Evolutionary conservation across 257 asterid genomes (phyloP).

Genomic region (Hygrophila difformis): DNA sequence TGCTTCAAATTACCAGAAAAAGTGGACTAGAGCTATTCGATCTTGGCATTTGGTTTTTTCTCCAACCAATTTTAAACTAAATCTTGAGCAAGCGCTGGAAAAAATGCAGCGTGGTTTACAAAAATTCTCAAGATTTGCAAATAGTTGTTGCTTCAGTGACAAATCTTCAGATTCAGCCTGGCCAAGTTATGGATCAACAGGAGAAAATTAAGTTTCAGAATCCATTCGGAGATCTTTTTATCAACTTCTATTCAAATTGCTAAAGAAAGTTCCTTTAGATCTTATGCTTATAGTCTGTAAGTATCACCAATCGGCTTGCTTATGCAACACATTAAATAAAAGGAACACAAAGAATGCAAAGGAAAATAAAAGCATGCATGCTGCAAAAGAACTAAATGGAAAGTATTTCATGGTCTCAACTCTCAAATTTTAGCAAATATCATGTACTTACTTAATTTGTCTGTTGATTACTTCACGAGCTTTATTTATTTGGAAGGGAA

Average conservation of each 20-base stretch:
- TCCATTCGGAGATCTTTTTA: background rate
- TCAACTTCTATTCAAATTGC: background rate
- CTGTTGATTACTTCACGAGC: too few species aligned
- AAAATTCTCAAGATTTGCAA: constrained; percentile 31
- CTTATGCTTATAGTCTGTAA: background rate
- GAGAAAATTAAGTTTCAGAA: constrained; percentile 4
- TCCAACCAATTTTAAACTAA: constrained; percentile 28
- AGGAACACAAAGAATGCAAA: background rate
- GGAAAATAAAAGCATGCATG: background rate
- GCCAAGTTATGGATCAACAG: constrained; percentile 7
- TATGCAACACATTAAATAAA: constrained; percentile 7
- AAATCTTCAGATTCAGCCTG: constrained; percentile 38
- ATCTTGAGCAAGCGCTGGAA: constrained; percentile 30
- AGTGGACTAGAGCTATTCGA: constrained; percentile 31
- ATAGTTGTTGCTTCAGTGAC: constrained; percentile 31
- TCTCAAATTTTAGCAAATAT: background rate
- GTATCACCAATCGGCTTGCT: background rate
- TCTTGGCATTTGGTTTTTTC: constrained; percentile 31
- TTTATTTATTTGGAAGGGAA: too few species aligned
- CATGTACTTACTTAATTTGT: background rate
- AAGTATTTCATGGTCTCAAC: constrained; percentile 1
- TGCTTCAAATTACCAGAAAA: constrained; percentile 33
- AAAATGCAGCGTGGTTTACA: constrained; percentile 39
- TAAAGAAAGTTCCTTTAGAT: background rate
- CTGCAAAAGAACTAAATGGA: constrained; percentile 1